Conservation (phyloP, 1,284 basidiomycete genomes). For the Grifola frondosa region DNA sequence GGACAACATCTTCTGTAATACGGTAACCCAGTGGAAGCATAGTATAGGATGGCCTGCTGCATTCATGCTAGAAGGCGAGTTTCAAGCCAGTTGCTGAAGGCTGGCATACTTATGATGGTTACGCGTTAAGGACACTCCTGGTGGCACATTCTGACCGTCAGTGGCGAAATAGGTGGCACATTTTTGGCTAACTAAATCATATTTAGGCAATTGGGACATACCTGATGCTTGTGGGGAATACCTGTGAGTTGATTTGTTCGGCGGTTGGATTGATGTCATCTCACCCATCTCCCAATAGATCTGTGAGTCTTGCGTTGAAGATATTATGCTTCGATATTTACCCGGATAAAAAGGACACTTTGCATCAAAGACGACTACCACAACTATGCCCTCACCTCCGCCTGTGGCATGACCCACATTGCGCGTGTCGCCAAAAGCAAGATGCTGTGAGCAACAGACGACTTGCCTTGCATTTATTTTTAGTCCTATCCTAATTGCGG, state of each 20-base stretch:
- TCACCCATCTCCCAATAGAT: conserved; percentile 32
- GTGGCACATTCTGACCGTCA: conserved; percentile 71
- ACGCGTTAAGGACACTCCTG: conserved; percentile 56
- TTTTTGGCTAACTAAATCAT: background rate
- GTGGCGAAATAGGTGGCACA: conserved; percentile 11
- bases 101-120: background rate
- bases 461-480: background rate
- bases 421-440: conserved; percentile 23
- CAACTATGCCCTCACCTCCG: conserved; percentile 43
- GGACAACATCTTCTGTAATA: conserved; percentile 66
- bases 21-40: conserved; percentile 53
- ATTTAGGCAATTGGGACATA: conserved; percentile 56
- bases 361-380: conserved; percentile 58
- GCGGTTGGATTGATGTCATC: background rate
- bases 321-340: background rate
- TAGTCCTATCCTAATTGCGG: background rate
- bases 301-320: conserved; percentile 38
- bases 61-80: conserved; percentile 60
- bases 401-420: conserved; percentile 44
- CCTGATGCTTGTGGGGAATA: conserved; percentile 58
- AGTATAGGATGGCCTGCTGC: conserved; percentile 60
- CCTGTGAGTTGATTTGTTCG: conserved; percentile 44
- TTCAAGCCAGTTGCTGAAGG: background rate
- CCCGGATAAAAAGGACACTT: conserved; percentile 40
- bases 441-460: conserved; percentile 13